A percentile compares a stretch with the other conserved stretches of the same genome.
These are phyloP conservation scores for Sporisorium exsertum DNA, from an alignment of 1,284 basidiomycete genomes.

Conservation along the genomic window DNA sequence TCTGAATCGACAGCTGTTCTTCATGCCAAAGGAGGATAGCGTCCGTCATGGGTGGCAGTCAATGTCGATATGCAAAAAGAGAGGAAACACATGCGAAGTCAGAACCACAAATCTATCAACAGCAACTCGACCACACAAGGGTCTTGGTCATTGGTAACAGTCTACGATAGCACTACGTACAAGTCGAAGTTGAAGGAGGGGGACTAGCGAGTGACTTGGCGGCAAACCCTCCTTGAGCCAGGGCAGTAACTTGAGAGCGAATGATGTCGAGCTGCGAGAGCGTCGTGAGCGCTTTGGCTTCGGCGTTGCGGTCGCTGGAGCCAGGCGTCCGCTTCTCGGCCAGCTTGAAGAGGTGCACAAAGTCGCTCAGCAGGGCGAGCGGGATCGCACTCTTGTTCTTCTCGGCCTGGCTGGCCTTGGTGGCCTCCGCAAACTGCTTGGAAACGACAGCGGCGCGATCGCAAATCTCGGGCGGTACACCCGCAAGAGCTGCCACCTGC, in stretches of 20 bases:
- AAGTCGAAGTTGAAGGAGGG: constrained; percentile 23
- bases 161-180: constrained; percentile 43
- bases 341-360: constrained; percentile 62
- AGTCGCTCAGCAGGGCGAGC: constrained; percentile 62
- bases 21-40: not conserved
- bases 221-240: constrained; percentile 15
- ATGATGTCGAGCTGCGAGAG: constrained; percentile 57
- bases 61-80: not conserved
- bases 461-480: constrained; percentile 64
- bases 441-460: constrained; percentile 63
- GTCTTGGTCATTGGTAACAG: constrained; percentile 3
- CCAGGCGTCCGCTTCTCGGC: constrained; percentile 18
- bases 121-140: not conserved
- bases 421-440: constrained; percentile 58
- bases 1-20: constrained; percentile 10
- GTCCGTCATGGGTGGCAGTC: not conserved
- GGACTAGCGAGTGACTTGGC: constrained; percentile 23
- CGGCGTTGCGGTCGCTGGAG: constrained; percentile 28
- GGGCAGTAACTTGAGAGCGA: constrained; percentile 47
- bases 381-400: constrained; percentile 59
- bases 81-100: constrained; percentile 16
- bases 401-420: constrained; percentile 54
- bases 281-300: constrained; percentile 33
- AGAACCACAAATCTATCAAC: constrained; percentile 3
- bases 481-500: constrained; percentile 66